A percentile compares a stretch with the other conserved stretches of the same genome.
phyloP scores from a whole-genome alignment of 2,329 filamentous ascomycete species.

The Parascedosporium putredinis region DNA sequence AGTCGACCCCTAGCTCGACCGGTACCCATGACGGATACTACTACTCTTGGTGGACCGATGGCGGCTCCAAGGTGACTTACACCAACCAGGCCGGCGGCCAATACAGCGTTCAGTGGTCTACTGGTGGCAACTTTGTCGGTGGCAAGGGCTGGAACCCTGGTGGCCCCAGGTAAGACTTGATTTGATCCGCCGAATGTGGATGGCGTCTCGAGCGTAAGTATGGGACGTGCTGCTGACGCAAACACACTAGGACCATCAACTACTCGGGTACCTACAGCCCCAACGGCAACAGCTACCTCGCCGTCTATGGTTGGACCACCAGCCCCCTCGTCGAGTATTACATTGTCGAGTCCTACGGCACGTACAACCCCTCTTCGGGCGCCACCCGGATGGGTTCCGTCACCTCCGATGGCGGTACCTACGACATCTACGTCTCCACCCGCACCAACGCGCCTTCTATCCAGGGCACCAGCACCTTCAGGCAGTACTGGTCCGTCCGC shows the following conservation, averaged over 20 bases:
- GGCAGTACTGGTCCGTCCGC: conserved; percentile 43
- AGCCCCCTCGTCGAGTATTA: conserved; percentile 27
- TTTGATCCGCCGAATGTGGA: too few relatives aligned
- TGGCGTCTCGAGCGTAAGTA: too few relatives aligned
- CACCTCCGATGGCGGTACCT: conserved; percentile 25
- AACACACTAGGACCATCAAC: conserved; percentile 15
- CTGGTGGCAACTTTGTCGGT: conserved; percentile 41
- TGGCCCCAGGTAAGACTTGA: conserved; percentile 28
- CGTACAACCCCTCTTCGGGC: conserved; percentile 24
- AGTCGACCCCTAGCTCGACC: conserved; percentile 23
- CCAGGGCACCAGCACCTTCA: conserved; percentile 36
- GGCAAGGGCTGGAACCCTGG: conserved; percentile 51
- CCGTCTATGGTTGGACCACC: conserved; percentile 27
- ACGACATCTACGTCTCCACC: conserved; percentile 26
- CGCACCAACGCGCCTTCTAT: conserved; percentile 34
- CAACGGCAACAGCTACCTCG: conserved; percentile 25
- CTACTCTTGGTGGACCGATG: conserved; percentile 39
- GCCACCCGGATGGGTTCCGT: conserved; percentile 24
- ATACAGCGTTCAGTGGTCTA: conserved; percentile 35
- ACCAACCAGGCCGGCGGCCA: conserved; percentile 30
- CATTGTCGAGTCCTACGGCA: conserved; percentile 27
- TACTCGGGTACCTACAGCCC: conserved; percentile 21
- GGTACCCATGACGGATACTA: conserved; percentile 31
- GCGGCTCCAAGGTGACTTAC: conserved; percentile 31
- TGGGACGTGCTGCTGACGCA: too few relatives aligned